Percentiles rank a stretch among this genome's conserved stretches.
These are phyloP conservation scores for Wickerhamomyces mucosus DNA, from an alignment of 805 yeast species.

Conservation along the genomic window DNA sequence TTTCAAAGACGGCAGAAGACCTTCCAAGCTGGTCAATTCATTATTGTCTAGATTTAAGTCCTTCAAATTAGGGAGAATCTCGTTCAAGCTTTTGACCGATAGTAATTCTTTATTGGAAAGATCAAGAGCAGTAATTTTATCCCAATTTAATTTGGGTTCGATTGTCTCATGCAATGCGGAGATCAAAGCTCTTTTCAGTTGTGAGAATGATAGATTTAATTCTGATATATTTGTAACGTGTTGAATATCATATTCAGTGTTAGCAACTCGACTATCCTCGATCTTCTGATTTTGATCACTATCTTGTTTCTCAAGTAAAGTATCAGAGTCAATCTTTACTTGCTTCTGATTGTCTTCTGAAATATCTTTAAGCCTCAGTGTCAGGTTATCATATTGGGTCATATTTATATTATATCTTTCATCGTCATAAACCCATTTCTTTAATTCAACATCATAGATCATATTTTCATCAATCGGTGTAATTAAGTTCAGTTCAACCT, in stretches of 20 bases:
- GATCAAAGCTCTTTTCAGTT: slow-evolving; percentile 31
- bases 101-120: slow-evolving; percentile 25
- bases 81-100: slow-evolving; percentile 30
- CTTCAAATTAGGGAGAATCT: slow-evolving; percentile 29
- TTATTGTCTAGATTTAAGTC: slow-evolving; percentile 9
- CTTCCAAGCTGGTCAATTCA: slow-evolving; percentile 15
- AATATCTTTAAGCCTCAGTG: too few relatives aligned
- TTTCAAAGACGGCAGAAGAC: slow-evolving; percentile 10
- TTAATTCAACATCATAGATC: slow-evolving; percentile 10
- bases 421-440: slow-evolving; percentile 15
- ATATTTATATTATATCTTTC: too few relatives aligned
- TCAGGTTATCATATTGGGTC: too few relatives aligned
- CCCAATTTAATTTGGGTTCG: slow-evolving; percentile 30
- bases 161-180: slow-evolving; percentile 32
- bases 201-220: slow-evolving; percentile 35
- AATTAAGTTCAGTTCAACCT: too few relatives aligned
- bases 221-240: slow-evolving; percentile 34
- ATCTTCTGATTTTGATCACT: not conserved
- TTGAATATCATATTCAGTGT: not conserved
- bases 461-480: slow-evolving; percentile 18
- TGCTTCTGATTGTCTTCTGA: too few relatives aligned
- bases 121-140: slow-evolving; percentile 24
- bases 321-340: not conserved
- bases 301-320: not conserved
- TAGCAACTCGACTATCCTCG: not conserved